phyloP scores from a whole-genome alignment of 2,329 filamentous ascomycete species.

The Neophaeococcomyces mojaviensis region DNA sequence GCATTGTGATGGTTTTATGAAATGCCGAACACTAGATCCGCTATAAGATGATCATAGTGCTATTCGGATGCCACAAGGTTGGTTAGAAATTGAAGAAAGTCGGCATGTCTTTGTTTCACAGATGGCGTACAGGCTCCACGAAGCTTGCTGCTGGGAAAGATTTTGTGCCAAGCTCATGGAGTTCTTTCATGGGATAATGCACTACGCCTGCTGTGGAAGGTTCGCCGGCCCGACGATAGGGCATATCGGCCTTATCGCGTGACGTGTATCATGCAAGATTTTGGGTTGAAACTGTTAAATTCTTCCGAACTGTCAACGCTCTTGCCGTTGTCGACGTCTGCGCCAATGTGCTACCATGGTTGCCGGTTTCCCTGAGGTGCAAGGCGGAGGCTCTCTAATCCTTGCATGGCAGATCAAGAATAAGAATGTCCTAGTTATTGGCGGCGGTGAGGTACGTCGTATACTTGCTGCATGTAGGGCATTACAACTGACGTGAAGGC shows the following conservation, averaged over 20 bases:
- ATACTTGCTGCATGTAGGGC: neutral
- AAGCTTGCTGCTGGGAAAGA: too few species aligned
- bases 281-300: too few species aligned
- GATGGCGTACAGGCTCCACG: too few species aligned
- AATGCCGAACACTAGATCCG: neutral
- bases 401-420: slow-evolving; percentile 90
- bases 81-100: too few species aligned
- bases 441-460: slow-evolving; percentile 78
- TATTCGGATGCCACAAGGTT: neutral
- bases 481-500: slow-evolving; percentile 11
- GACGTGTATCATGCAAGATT: too few species aligned
- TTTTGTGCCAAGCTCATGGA: too few species aligned
- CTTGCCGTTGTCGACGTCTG: slow-evolving; percentile 3
- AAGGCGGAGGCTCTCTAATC: slow-evolving; percentile 87
- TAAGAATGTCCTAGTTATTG: slow-evolving; percentile 85
- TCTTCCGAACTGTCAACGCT: neutral
- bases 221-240: too few species aligned
- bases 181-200: too few species aligned
- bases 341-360: slow-evolving; percentile 34
- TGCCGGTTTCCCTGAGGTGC: slow-evolving; percentile 63
- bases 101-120: too few species aligned
- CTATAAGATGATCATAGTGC: neutral
- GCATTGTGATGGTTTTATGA: slow-evolving; percentile 41
- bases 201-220: too few species aligned
- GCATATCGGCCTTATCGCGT: too few species aligned